phyloP scores from a whole-genome alignment of 352 stramenopile species.

The Blastocystis sp. region DNA sequence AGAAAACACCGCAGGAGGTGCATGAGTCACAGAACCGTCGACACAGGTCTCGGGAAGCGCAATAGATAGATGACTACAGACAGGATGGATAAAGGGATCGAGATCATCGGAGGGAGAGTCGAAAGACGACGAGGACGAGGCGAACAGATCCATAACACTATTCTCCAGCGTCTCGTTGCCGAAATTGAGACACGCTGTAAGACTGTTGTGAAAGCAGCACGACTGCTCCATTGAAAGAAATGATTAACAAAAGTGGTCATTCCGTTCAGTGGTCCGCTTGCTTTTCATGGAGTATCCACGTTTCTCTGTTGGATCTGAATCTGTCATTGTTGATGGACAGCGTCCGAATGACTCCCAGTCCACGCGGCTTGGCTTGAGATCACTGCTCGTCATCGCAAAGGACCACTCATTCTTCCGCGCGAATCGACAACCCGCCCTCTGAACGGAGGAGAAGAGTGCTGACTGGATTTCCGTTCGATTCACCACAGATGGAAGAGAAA shows the following conservation, averaged over 20 bases:
- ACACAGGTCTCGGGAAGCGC: conserved; percentile 12
- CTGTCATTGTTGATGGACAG: too few species aligned
- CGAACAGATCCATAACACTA: not conserved
- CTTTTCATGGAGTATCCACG: not conserved
- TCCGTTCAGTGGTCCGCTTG: not conserved
- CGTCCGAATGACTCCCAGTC: too few species aligned
- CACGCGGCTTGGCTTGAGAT: conserved; percentile 7
- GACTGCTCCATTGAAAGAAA: not conserved
- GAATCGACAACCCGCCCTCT: too few species aligned
- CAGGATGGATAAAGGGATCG: not conserved
- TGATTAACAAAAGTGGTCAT: not conserved
- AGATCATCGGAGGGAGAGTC: not conserved
- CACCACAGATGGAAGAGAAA: not conserved
- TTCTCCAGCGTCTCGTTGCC: not conserved
- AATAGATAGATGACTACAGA: conserved; percentile 45
- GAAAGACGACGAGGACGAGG: not conserved
- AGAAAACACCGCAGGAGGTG: not conserved
- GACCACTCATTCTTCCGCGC: not conserved
- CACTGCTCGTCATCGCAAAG: not conserved
- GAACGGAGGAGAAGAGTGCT: too few species aligned
- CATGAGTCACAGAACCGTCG: not conserved
- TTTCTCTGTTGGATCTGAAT: too few species aligned
- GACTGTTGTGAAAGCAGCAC: not conserved
- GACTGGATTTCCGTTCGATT: not conserved
- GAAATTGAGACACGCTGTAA: not conserved